Evolutionary conservation across 192 early-diverging fungal genomes (phyloP).

Genomic region (Umbelopsis sp.): DNA sequence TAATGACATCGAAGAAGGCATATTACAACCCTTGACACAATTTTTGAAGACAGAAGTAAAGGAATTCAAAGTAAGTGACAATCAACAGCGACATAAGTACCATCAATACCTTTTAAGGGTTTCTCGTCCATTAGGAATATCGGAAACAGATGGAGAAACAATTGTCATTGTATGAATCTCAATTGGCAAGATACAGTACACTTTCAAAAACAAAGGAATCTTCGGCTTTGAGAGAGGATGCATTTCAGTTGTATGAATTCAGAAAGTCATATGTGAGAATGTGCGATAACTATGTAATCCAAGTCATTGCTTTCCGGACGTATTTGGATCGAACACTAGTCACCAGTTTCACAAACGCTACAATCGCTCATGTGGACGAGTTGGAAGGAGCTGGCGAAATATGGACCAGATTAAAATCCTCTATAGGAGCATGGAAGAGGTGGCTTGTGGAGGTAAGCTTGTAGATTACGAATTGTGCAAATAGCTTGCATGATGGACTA

Average conservation of each 20-base stretch:
- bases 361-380: conserved; percentile 45
- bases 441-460: conserved; percentile 43
- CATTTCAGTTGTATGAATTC: conserved; percentile 67
- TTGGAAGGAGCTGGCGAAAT: conserved; percentile 38
- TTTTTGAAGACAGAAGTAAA: conserved; percentile 65
- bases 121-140: conserved; percentile 34
- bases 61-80: conserved; percentile 60
- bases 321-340: conserved; percentile 52
- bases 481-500: background rate
- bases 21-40: conserved; percentile 59
- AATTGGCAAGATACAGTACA: conserved; percentile 57
- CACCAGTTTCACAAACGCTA: conserved; percentile 48
- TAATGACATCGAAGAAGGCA: conserved; percentile 59
- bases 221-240: conserved; percentile 68
- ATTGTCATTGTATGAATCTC: conserved; percentile 64
- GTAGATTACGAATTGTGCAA: background rate
- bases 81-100: background rate
- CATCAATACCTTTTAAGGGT: background rate
- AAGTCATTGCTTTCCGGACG: conserved; percentile 59
- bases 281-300: conserved; percentile 55
- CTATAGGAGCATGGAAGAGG: conserved; percentile 40
- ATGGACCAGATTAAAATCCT: conserved; percentile 35
- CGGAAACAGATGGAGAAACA: conserved; percentile 49
- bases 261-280: conserved; percentile 64
- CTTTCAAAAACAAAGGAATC: conserved; percentile 69